These are phyloP conservation scores for Macaranga tanarius DNA, from an alignment of 441 rosid species.

Conservation along the genomic window DNA sequence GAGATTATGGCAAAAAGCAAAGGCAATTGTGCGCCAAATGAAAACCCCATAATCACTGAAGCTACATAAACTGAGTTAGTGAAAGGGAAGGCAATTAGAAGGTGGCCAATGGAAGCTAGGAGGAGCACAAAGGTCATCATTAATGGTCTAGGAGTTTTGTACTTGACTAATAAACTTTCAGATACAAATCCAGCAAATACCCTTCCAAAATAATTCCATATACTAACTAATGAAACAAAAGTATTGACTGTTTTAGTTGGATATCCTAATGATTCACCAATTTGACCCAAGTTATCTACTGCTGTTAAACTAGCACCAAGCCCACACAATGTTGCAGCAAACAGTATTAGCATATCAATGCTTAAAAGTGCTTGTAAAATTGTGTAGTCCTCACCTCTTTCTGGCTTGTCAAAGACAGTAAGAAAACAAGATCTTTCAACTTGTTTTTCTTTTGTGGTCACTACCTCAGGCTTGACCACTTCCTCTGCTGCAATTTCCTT, in stretches of 20 bases:
- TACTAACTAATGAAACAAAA: slow-evolving; percentile 82
- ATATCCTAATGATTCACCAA: slow-evolving; percentile 86
- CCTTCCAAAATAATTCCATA: slow-evolving; percentile 88
- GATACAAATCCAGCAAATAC: slow-evolving; percentile 83
- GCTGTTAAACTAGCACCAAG: slow-evolving; percentile 75
- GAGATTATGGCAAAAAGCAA: slow-evolving; percentile 73
- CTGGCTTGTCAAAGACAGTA: slow-evolving; percentile 53
- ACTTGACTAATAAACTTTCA: slow-evolving; percentile 49
- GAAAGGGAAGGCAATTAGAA: slow-evolving; percentile 70
- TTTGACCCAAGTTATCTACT: slow-evolving; percentile 81
- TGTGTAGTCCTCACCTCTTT: slow-evolving; percentile 87
- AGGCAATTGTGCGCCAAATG: slow-evolving; percentile 78
- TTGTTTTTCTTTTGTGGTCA: slow-evolving; percentile 12
- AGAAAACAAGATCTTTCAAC: slow-evolving; percentile 46
- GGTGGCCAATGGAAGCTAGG: slow-evolving; percentile 54
- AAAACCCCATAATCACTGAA: slow-evolving; percentile 72
- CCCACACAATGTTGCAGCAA: slow-evolving; percentile 65
- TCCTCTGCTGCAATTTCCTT: slow-evolving; percentile 12
- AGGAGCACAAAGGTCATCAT: slow-evolving; percentile 69
- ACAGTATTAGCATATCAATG: slow-evolving; percentile 63
- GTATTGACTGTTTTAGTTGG: slow-evolving; percentile 52
- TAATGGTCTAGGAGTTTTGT: slow-evolving; percentile 65
- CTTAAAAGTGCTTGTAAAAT: slow-evolving; percentile 77
- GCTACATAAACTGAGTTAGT: slow-evolving; percentile 76
- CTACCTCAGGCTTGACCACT: not conserved